Percentiles rank a stretch among this genome's conserved stretches.
Evolutionary conservation across 306 rosid genomes (phyloP).

Genomic region (Rosa rugosa): DNA sequence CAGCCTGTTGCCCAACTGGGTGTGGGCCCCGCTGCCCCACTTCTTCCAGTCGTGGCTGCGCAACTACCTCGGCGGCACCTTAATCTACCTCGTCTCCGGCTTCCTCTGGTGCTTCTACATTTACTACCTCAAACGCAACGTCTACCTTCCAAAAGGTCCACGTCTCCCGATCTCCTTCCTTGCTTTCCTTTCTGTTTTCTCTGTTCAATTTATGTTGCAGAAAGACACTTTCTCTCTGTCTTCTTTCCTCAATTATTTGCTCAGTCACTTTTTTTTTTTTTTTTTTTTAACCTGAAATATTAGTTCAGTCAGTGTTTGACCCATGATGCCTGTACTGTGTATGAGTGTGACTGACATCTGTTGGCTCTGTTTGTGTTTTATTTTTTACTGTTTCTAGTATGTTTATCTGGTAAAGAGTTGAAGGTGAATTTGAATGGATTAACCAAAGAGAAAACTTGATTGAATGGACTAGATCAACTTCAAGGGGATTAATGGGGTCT

Average conservation of each 20-base stretch:
- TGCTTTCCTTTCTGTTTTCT: neutral
- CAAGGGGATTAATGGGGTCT: neutral
- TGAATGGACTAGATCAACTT: neutral
- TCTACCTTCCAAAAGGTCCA: conserved; percentile 72
- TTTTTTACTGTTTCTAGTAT: neutral
- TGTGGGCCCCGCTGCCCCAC: conserved; percentile 68
- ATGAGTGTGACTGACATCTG: neutral
- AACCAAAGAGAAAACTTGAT: neutral
- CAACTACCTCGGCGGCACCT: conserved; percentile 68
- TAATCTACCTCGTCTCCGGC: conserved; percentile 64
- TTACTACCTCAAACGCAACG: conserved; percentile 67
- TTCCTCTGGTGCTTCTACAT: conserved; percentile 76
- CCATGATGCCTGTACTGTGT: neutral
- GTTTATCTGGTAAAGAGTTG: neutral
- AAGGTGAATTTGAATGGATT: neutral
- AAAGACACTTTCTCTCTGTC: neutral
- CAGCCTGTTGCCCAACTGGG: conserved; percentile 36
- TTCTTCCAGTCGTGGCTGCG: conserved; percentile 82
- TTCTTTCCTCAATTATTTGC: neutral
- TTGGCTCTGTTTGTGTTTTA: neutral
- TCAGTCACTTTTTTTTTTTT: neutral
- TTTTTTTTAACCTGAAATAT: neutral
- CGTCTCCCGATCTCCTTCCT: neutral
- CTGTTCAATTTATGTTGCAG: neutral
- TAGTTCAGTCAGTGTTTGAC: neutral